phyloP scores from a whole-genome alignment of 2,329 filamentous ascomycete genomes.

The Pseudopyricularia javanii region DNA sequence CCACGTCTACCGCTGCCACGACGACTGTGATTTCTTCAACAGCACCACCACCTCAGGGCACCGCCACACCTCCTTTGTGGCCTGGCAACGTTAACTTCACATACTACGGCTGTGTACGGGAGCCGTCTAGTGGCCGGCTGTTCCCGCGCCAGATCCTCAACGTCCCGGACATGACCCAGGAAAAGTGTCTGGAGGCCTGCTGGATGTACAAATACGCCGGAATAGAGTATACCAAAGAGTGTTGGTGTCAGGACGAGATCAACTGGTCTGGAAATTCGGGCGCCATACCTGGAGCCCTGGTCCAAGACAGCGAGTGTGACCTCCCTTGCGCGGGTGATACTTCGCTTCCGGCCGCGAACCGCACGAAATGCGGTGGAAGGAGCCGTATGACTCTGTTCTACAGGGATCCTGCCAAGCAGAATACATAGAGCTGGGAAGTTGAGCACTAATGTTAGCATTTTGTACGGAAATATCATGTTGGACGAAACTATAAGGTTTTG shows the following conservation, averaged over 20 bases:
- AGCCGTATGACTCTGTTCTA: conserved; percentile 6
- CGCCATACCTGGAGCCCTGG: conserved; percentile 2
- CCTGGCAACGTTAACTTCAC: conserved; percentile 10
- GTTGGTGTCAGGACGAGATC: conserved; percentile 22
- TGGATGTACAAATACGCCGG: conserved; percentile 20
- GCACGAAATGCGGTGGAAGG: conserved; percentile 6
- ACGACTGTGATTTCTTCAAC: background rate
- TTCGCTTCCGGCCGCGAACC: background rate
- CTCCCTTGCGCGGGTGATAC: conserved; percentile 6
- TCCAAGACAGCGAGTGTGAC: conserved; percentile 4
- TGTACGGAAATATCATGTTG: no score
- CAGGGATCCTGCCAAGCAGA: background rate
- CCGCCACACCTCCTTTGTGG: background rate
- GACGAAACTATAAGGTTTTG: no score
- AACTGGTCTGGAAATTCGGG: conserved; percentile 11
- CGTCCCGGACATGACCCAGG: conserved; percentile 15
- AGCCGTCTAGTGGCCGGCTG: conserved; percentile 9
- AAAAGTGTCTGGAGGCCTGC: conserved; percentile 16
- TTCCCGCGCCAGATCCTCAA: conserved; percentile 4
- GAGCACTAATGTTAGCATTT: no score
- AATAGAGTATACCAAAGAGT: conserved; percentile 23
- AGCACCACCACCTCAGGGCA: background rate
- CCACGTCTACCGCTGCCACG: background rate
- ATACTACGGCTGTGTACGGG: conserved; percentile 8
- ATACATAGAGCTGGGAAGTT: no score